Evolutionary conservation across 192 early-diverging fungal species (phyloP), one percentile per base, ranked within the genome.

Genomic region (Bifiguratus adelaidae): DNA sequence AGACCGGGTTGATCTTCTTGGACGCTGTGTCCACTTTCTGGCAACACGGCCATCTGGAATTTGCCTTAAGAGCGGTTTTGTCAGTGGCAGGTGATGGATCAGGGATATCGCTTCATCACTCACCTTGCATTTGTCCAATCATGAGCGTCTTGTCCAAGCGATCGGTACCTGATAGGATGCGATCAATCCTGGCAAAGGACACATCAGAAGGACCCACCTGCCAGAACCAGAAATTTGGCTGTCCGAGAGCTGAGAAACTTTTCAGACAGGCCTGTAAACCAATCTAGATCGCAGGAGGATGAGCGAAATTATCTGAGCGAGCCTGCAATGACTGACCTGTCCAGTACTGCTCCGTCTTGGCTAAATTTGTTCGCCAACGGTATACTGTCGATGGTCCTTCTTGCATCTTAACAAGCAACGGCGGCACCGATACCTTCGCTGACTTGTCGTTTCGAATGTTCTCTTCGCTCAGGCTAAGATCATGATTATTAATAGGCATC

Each of bases 71-170:
- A 15, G 3, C 3, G 13, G 41, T 24, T 46, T 38, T 50, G 30
- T 13, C n/a, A 29, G 18, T 21, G 41, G 5, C 28, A 32, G 3
- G 33, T 41, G 11, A 47, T 19, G 33, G 33, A 13, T 9, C 22
- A 24, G 40, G 12, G 42, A 18, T 32, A 30, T 36, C 18, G 19
- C 18, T n/a, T 0, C 23, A 29, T 29, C 20, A 50, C 58, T 42
- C 60, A 60, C 77, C 86, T 61, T 88, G 86, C 86, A 88, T 88
- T 47, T 86, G 84, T 0, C 73, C 84, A 59, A 88, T 85, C 42
- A 76, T 75, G 34, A 88, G 65, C 13, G 77, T 67, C 43, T 78
- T 88, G 44, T 88, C 86, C 54, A 88, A 49, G 24, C 84, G 66
- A 63, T 88, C 86, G 0, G 84, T 76, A 7, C 78, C 67, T 70